Base-by-base conservation (phyloP, 1,284 basidiomycete genomes). In the Leccinum cinnamomeum region DNA sequence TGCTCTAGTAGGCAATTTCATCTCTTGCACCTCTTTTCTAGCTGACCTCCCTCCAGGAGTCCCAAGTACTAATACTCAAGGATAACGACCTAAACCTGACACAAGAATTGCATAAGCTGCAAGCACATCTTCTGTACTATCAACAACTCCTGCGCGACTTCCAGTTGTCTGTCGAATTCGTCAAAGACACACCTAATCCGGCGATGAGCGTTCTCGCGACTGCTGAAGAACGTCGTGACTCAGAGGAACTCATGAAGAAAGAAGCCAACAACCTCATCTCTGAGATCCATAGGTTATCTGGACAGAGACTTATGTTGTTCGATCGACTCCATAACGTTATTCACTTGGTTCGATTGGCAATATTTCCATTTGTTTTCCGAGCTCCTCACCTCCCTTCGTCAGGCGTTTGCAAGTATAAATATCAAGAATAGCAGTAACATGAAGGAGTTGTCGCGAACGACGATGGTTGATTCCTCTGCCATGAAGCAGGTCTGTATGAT, bases 121-220 rank as follows among this genome's bases (percentile, higher is more conserved):
- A 82, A 55, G 85, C 85, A 2, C 80, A 85, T 67, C 76, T 86
- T 20, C 65, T 85, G 28, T 81, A 84, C 62, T 84, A 84, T 66
- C 75, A 77, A 5, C 78, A 79, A 14, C 78, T 86, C 18, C 78
- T 86, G 44, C 74, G 77, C n/a, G 82, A 86, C 64, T 85, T 86
- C 69, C 67, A 67, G 5, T 80, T 81, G 56, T 78, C 82, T 0
- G 78, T 86, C 20, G 62, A 69, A 2, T 87, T 86, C 64, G 74
- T 87, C 10, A 66, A 62, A 5, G 67, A 78, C 3, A 84, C 79
- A 0, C 76, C 75, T 0, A 80, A 84, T 63, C 84, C 84, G 0
- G 75, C 76, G 0, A 69, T 82, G 75, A 68, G 69, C 10, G 62
- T 61, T 57, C 64, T 70, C 12, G 63, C 6, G 67, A 70, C 20